Base-by-base conservation (phyloP, 2,329 filamentous ascomycete species). In the Xylaria sp. region DNA sequence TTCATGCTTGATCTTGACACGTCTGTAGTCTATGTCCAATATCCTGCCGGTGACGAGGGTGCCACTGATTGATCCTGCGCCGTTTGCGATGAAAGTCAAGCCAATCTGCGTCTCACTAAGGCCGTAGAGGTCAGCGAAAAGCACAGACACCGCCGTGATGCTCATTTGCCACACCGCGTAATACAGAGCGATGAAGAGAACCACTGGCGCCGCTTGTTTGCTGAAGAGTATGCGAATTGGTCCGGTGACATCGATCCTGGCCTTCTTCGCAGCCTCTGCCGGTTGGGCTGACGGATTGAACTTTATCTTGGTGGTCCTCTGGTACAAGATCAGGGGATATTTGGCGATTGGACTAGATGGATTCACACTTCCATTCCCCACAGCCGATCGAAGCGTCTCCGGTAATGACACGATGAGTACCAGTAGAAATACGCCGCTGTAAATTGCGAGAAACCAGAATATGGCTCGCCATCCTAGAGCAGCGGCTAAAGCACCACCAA, bases 131-230 rank as follows among this genome's bases (percentile, higher is more conserved):
- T 73, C 68, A 41, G 83, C 73, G 72, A 88, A 86, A 0, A 88
- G 79, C 0, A 81, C 81, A 0, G 86, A 85, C 81, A 86, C 84
- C 44, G 82, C 83, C 0, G 86, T 86, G 66, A 87, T 86, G 72
- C 81, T 84, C 84, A 87, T 87, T 65, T 87, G 85, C 84, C 85
- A 88, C 8, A 86, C 82, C 0, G 84, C 81, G 66, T 87, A 88
- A 75, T 86, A 84, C 2, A 87, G 73, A 0, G 83, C 83, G 3
- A 86, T 79, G 61, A 85, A 87, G 18, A 83, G 3, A 37, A 87
- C 82, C 6, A 85, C 81, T 0, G 81, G 80, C 0, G 81, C 77
- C 0, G 84, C 82, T 0, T 82, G 77, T 48, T 81, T 84, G 74
- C 78, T 82, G 23, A 81, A 51, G 2, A 87, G 80, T n/a, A 87